Conservation (phyloP, 495 filamentous ascomycete species). For the Podospora sp. region DNA sequence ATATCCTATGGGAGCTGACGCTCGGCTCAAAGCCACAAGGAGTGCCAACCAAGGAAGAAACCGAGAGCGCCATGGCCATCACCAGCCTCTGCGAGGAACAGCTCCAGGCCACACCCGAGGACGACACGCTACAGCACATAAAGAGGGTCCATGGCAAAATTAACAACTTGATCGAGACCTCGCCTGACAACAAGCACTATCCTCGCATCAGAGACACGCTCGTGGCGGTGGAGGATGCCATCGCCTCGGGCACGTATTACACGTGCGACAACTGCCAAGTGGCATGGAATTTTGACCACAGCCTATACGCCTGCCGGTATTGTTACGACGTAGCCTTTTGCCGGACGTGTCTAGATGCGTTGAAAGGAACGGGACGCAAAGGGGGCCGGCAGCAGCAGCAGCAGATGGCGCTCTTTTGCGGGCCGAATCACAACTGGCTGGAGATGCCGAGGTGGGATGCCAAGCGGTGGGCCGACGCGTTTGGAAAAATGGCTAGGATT, state of each 20-base stretch:
- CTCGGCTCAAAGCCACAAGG: not conserved
- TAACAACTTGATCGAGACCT: not conserved
- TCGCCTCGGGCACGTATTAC: not conserved
- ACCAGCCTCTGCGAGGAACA: not conserved
- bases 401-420: slow-evolving; percentile 1
- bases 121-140: not conserved
- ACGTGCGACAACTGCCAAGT: slow-evolving; percentile 2
- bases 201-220: not conserved
- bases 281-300: not conserved
- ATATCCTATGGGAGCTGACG: not conserved
- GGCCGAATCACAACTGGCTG: not conserved
- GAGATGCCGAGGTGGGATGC: slow-evolving; percentile 4
- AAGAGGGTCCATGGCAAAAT: not conserved
- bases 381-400: not conserved
- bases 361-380: not conserved
- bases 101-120: not conserved
- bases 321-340: not conserved
- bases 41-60: not conserved
- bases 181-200: not conserved
- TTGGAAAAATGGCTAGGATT: not conserved
- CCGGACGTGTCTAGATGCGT: not conserved
- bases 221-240: not conserved
- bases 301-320: not conserved
- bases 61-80: not conserved
- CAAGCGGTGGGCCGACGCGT: not conserved